Base-by-base conservation (phyloP, 1,139 yeast genomes). In the Pneumocystis jirovecii region DNA sequence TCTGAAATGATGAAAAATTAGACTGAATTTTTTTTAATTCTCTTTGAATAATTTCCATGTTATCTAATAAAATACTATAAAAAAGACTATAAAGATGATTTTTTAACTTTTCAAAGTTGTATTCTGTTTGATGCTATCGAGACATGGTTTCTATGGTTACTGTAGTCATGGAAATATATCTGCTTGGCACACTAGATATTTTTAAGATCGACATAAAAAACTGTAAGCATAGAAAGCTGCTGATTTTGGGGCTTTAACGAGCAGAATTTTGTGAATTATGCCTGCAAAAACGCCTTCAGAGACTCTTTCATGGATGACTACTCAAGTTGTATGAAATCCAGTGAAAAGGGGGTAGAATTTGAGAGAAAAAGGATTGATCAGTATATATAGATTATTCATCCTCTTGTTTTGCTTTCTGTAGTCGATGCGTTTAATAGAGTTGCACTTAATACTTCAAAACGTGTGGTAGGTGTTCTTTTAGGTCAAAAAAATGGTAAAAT, bases 351-450 rank as follows among this genome's bases (percentile, higher is more conserved):
- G 57, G 34, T 25, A 1, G 21, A 50, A 50, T 40, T 40, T 25
- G n/a, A 25, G 57, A 7, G 12, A 6, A 25, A 31, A 50, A 50
- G 2, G 17, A 17, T 31, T 50, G 31, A 50, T 50, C 12, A 25
- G 12, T 25, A 4, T 12, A 21, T 44, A 12, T 25, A 50, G 57
- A 50, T 96, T 0, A 96, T 95, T 63, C 96, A 98, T 3, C 99
- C 99, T 37, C 79, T 95, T 73, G 99, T 95, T 62, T 82, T 95
- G 60, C 81, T 95, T 61, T 90, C 97, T 0, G 96, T 89, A 39
- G 96, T 91, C 62, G 99, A 95, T 76, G 98, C 93, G 74, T 93
- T 87, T 76, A 89, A 91, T 74, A 82, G 99, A 73, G 87, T 81
- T 1, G 87, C 91, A 62, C 83, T 84, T 70, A 82, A 83, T 65